Base-by-base conservation (phyloP, 352 stramenopile genomes). In the Globisporangium cystogenes region DNA sequence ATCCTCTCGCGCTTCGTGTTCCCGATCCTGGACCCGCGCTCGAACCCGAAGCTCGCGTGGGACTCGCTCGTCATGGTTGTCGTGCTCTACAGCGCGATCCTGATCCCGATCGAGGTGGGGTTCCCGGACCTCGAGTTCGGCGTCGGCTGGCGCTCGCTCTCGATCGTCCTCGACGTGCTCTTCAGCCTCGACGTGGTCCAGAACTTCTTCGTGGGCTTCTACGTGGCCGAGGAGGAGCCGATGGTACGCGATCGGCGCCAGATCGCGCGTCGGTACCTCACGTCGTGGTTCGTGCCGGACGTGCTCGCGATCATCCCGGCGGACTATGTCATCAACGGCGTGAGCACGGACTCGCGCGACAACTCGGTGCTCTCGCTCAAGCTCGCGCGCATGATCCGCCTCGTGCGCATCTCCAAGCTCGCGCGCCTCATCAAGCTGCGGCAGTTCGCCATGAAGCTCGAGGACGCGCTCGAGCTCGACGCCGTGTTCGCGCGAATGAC, bases 201-300 rank as follows among this genome's bases (percentile, higher is more conserved):
- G 6, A 83, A 86, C 52, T 87, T 90, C 47, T 82, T 86, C 27
- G 74, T 90, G 1, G 76, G 79, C 0, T 90, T 65, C 40, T 90
- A 87, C 47, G 21, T 62, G 15, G 72, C 66, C 36, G 79, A 90
- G n/a, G 76, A 89, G 29, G 74, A 87, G 48, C 65, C 70, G 6
- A 76, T 87, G 62, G 55, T 81, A 44, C 65, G 62, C 0, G 66
- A 82, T 39, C 70, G 72, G 4, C 40, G 48, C 1, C 48, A 56
- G 14, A 89, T 87, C 45, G 73, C 71, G 1, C 72, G 57, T 24
- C 65, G 74, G 4, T 89, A 87, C 41, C 50, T 84, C 20, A 55
- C 59, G 12, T 75, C 76, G 10, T 90, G 79, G 79, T 86, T 90
- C 52, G 23, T 87, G 5, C 63, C 63, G 1, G 79, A 90, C 46